These are phyloP conservation scores for Solanum phureja DNA, from an alignment of 257 asterid species.

Conservation along the genomic window DNA sequence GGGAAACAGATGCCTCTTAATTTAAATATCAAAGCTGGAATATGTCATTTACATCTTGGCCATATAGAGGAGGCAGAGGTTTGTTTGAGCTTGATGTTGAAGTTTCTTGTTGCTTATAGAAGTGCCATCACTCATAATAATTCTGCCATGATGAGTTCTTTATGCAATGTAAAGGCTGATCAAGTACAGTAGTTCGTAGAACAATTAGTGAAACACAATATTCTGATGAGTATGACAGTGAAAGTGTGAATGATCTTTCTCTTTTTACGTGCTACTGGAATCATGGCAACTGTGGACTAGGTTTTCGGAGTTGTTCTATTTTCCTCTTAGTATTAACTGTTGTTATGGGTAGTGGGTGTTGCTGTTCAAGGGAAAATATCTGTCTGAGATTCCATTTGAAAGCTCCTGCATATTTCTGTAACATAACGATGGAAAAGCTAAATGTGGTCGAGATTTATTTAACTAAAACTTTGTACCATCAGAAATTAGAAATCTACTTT, in stretches of 20 bases:
- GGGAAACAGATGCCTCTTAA: slow-evolving; percentile 40
- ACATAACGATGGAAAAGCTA: no score
- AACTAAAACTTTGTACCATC: no score
- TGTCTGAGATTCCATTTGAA: no score
- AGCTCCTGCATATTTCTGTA: no score
- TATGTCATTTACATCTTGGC: slow-evolving; percentile 61
- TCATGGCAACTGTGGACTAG: no score
- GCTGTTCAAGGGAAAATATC: no score
- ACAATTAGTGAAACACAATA: not conserved
- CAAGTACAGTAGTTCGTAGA: not conserved
- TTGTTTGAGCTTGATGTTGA: not conserved
- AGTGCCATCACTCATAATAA: not conserved
- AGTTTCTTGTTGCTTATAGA: not conserved
- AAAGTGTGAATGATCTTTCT: not conserved
- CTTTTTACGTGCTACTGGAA: not conserved
- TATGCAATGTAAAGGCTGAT: not conserved
- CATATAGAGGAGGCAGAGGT: slow-evolving; percentile 61
- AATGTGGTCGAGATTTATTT: no score
- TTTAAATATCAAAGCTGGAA: slow-evolving; percentile 59
- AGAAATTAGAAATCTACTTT: no score
- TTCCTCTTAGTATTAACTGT: no score
- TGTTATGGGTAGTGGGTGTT: no score
- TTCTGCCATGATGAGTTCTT: not conserved
- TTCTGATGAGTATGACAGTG: not conserved
- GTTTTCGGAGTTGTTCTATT: no score